Evolutionary conservation across 768 basidiomycete genomes (phyloP).

Genomic region (Lactarius pseudohatsudake): DNA sequence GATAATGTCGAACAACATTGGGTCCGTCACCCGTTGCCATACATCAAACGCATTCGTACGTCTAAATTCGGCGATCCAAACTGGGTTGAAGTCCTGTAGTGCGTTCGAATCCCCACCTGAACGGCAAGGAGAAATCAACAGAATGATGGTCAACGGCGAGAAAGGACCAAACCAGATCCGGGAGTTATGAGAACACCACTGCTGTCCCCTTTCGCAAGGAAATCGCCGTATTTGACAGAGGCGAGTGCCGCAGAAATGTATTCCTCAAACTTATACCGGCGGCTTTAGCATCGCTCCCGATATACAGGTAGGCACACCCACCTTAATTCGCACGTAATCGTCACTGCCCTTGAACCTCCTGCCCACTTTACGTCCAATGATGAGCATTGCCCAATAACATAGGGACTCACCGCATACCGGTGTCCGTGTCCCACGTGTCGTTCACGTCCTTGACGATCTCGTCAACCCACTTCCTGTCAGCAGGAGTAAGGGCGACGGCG

Average conservation of each 20-base stretch:
- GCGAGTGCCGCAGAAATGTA: constrained; percentile 88
- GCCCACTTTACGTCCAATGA: not conserved
- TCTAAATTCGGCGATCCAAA: constrained; percentile 89
- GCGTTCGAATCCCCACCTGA: constrained; percentile 57
- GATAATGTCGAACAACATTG: constrained; percentile 90
- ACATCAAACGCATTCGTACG: constrained; percentile 83
- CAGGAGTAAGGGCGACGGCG: constrained; percentile 76
- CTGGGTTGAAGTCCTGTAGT: constrained; percentile 77
- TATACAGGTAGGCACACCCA: constrained; percentile 33
- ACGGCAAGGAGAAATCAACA: not conserved
- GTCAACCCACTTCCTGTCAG: constrained; percentile 98
- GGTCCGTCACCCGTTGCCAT: constrained; percentile 91
- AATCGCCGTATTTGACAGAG: constrained; percentile 88
- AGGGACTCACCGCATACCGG: constrained; percentile 63
- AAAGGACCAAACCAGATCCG: constrained; percentile 44
- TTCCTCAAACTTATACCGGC: constrained; percentile 72
- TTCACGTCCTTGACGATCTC: constrained; percentile 88
- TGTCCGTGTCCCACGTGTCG: constrained; percentile 72
- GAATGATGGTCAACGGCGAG: not conserved
- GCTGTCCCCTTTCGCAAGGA: constrained; percentile 65
- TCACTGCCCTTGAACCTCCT: constrained; percentile 91
- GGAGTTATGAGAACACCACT: constrained; percentile 67
- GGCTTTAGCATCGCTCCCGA: not conserved
- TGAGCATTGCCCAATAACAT: constrained; percentile 11
- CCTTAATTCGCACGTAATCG: constrained; percentile 89